Evolutionary conservation across 495 filamentous ascomycete species (phyloP), one percentile per base, ranked within the genome.

Genomic region (Penicillium cinerascens): DNA sequence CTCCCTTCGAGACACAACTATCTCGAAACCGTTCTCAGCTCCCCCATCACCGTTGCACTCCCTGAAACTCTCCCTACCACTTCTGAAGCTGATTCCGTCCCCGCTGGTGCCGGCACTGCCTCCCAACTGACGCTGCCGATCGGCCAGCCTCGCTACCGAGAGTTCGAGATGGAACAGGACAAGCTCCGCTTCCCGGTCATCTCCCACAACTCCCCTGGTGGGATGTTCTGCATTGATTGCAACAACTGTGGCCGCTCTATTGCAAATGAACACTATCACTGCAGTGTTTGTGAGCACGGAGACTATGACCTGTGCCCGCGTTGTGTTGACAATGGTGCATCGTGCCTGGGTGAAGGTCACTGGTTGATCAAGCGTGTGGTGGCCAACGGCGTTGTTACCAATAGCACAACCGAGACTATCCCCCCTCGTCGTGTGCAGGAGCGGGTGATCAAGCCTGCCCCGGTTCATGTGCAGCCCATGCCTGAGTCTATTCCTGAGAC

Each of bases 331-430:
- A 72, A 74, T 25, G 91, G 91, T 52, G 77, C 85, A 22, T 80
- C 86, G 35, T 99, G 95, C 75, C 81, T 80, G 43, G 82, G 82
- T 40, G 80, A 84, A 13, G 77, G 79, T 47, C 93, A 99, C 75
- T 97, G 90, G 90, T 74, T 99, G 70, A 92, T 97, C 66, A 96
- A 95, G 82, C 83, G 93, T 42, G 82, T 81, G 40, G 80, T 97
- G 43, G 78, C 84, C 54, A 78, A 87, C 52, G 95, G 92, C 18
- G 76, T 81, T 51, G 86, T 97, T 39, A 82, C 86, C 59, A 88
- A 82, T 67, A 96, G 91, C 77, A 87, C 80, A 4, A 96, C 91
- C 4, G 88, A 96, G 67, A 85, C 76, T 4, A 76, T 92, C 62
- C 75, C 80, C 27, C 85, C 89, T 38, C 89, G 86, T 37, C 18